Conservation (phyloP, 73 alveolate species). For the Paraurostyla sp. region DNA sequence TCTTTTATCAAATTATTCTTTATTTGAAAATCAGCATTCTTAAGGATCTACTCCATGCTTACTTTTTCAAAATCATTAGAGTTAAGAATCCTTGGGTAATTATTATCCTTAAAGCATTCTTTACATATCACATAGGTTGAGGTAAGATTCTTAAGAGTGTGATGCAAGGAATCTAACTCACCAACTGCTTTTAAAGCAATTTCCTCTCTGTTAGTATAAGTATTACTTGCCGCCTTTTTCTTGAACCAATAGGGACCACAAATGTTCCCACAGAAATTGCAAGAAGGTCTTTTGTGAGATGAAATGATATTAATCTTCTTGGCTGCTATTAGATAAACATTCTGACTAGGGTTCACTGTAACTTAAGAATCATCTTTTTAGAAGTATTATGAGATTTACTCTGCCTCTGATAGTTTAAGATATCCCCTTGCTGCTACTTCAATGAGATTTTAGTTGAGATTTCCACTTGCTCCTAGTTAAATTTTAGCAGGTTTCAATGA, state of each 20-base stretch:
- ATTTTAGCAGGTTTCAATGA: slow-evolving; percentile 91
- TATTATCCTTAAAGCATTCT: slow-evolving; percentile 51
- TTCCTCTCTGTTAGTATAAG: slow-evolving; percentile 64
- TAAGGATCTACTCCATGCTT: neutral
- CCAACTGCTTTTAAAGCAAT: slow-evolving; percentile 63
- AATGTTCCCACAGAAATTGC: slow-evolving; percentile 91
- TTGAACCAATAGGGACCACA: slow-evolving; percentile 91
- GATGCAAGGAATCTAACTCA: slow-evolving; percentile 54
- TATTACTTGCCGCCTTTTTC: slow-evolving; percentile 45
- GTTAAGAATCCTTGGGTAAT: slow-evolving; percentile 52
- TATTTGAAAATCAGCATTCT: slow-evolving; percentile 23
- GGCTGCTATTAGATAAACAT: slow-evolving; percentile 56
- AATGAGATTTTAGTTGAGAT: neutral
- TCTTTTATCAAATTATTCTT: neutral
- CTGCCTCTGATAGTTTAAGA: slow-evolving; percentile 50
- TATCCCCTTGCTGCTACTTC: slow-evolving; percentile 62
- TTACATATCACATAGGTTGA: slow-evolving; percentile 57
- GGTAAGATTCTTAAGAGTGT: slow-evolving; percentile 18
- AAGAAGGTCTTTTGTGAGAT: slow-evolving; percentile 89
- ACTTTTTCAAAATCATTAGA: slow-evolving; percentile 23
- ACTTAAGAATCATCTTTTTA: slow-evolving; percentile 5
- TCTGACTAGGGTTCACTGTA: slow-evolving; percentile 52
- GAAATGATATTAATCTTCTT: slow-evolving; percentile 80
- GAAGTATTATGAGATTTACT: neutral
- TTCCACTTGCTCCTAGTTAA: slow-evolving; percentile 70